Percentiles rank a stretch among this genome's conserved stretches.
Conservation (phyloP, 352 stramenopile genomes). For the Pythium phragmiticola region DNA sequence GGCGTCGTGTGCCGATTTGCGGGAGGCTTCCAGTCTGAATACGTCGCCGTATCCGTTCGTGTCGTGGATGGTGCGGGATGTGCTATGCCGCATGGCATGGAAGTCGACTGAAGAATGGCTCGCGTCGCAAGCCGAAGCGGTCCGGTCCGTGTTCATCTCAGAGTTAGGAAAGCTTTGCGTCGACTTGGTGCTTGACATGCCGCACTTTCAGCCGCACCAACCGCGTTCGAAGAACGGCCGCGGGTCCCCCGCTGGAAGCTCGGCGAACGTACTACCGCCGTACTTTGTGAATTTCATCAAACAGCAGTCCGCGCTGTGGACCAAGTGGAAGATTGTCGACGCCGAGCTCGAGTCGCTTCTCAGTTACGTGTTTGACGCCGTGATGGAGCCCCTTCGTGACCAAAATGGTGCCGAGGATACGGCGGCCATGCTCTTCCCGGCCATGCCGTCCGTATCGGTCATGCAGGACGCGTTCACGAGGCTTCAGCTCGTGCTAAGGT, state of each 20-base stretch:
- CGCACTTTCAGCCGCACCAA: conserved; percentile 59
- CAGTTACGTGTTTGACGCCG: conserved; percentile 51
- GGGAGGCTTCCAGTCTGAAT: conserved; percentile 23
- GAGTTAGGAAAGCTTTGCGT: conserved; percentile 77
- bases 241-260: conserved; percentile 32
- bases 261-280: conserved; percentile 68
- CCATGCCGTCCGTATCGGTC: conserved; percentile 41
- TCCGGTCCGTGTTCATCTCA: conserved; percentile 66
- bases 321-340: conserved; percentile 68
- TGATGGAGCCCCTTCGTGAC: conserved; percentile 52
- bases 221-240: conserved; percentile 32
- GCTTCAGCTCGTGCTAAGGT: conserved; percentile 60
- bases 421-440: conserved; percentile 33
- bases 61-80: conserved; percentile 81
- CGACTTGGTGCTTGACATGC: conserved; percentile 72
- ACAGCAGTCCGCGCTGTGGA: conserved; percentile 66
- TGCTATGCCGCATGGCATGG: conserved; percentile 80
- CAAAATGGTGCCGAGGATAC: conserved; percentile 5
- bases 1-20: conserved; percentile 29
- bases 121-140: conserved; percentile 42
- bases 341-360: conserved; percentile 57
- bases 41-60: conserved; percentile 77
- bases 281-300: conserved; percentile 90
- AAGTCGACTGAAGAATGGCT: conserved; percentile 76
- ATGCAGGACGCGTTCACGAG: conserved; percentile 81